Conservation (phyloP, 257 asterid genomes). For the Solanum rostratum region DNA sequence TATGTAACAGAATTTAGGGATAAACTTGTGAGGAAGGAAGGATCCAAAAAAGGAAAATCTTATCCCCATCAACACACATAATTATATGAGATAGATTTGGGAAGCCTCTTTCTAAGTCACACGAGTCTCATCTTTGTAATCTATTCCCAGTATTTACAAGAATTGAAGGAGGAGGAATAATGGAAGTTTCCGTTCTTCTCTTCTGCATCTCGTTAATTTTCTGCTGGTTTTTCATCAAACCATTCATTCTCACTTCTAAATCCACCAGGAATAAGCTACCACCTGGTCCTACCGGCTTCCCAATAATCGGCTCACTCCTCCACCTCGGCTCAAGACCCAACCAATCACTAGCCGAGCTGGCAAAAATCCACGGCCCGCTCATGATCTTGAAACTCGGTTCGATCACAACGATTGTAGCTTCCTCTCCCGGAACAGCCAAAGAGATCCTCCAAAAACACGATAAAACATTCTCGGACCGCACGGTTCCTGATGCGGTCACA, state of each 20-base stretch:
- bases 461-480: neutral
- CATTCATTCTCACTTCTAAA: neutral
- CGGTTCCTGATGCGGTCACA: neutral
- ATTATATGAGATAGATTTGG: too few species aligned
- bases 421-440: neutral
- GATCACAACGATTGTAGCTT: neutral
- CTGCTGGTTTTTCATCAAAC: neutral
- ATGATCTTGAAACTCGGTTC: conserved; percentile 1
- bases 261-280: neutral
- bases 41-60: too few species aligned
- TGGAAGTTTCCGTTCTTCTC: neutral
- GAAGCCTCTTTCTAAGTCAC: too few species aligned
- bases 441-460: neutral
- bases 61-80: too few species aligned
- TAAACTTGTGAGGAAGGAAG: too few species aligned
- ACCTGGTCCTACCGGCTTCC: neutral
- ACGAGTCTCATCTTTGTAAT: neutral
- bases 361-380: neutral
- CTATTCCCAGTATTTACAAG: neutral
- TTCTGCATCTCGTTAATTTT: neutral
- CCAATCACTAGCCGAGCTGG: neutral
- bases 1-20: too few species aligned
- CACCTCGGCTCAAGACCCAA: neutral
- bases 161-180: neutral
- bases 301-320: neutral